These are phyloP conservation scores for Kazachstania sp. DNA, from an alignment of 1,139 yeast genomes.

Conservation along the genomic window DNA sequence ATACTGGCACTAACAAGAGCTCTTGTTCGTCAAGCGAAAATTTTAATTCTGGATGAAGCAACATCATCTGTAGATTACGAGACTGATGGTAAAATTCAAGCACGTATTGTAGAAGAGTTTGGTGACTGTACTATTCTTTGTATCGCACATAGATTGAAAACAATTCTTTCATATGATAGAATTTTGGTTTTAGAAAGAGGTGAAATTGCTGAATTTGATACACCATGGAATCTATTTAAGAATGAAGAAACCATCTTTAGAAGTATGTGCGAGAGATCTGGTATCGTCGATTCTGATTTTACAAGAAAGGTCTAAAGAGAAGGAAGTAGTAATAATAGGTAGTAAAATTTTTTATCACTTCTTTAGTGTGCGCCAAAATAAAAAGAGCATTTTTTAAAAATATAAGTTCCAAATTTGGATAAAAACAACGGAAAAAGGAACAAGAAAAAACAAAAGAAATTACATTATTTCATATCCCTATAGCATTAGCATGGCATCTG, in stretches of 20 bases:
- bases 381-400: too few species aligned
- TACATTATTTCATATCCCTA: too few species aligned
- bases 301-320: not conserved
- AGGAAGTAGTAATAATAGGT: not conserved
- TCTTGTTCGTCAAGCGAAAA: conserved; percentile 56
- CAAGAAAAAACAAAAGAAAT: too few species aligned
- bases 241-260: conserved; percentile 42
- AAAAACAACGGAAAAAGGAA: too few species aligned
- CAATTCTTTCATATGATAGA: conserved; percentile 57
- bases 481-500: not conserved
- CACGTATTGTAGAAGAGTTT: conserved; percentile 55
- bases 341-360: not conserved
- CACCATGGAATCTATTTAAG: conserved; percentile 40
- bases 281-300: conserved; percentile 38
- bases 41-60: conserved; percentile 71
- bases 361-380: too few species aligned
- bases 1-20: conserved; percentile 70
- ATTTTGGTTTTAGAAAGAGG: conserved; percentile 62
- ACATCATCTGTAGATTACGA: conserved; percentile 77
- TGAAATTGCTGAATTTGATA: conserved; percentile 50
- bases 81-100: conserved; percentile 64
- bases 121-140: conserved; percentile 60
- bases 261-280: conserved; percentile 54
- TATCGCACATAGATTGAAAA: conserved; percentile 70
- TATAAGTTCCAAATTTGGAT: too few species aligned